A percentile compares a stretch with the other conserved stretches of the same genome.
Conservation (phyloP, 1,284 basidiomycete species). For the Caloboletus inedulis region DNA sequence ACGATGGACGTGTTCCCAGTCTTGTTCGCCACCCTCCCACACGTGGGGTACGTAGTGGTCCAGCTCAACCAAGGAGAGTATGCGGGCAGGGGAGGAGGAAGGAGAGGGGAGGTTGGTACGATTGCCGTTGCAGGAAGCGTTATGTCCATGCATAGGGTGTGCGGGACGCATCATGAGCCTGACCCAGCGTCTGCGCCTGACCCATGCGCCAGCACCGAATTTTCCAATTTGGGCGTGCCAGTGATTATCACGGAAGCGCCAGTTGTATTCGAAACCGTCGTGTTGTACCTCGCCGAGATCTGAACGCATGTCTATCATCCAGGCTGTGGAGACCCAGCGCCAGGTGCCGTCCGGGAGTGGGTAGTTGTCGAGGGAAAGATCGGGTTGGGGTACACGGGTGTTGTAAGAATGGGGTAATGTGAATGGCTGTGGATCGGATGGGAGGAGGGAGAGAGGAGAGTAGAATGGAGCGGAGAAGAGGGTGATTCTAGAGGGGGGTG, state of each 20-base stretch:
- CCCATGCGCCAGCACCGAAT: constrained; percentile 64
- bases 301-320: constrained; percentile 85
- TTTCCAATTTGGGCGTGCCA: constrained; percentile 63
- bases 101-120: constrained; percentile 6
- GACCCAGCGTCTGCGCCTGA: constrained; percentile 72
- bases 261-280: constrained; percentile 84
- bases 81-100: constrained; percentile 1
- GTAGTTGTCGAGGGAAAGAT: constrained; percentile 58
- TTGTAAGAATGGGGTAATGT: constrained; percentile 52
- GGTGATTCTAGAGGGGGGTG: constrained; percentile 48
- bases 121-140: background rate
- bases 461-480: constrained; percentile 73
- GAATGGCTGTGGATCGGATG: constrained; percentile 72
- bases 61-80: constrained; percentile 19
- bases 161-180: constrained; percentile 74
- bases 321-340: constrained; percentile 72
- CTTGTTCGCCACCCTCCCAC: constrained; percentile 46
- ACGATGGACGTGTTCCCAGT: constrained; percentile 60
- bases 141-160: constrained; percentile 13
- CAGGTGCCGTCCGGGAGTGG: constrained; percentile 79
- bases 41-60: constrained; percentile 37
- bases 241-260: constrained; percentile 58
- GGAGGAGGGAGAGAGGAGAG: constrained; percentile 65
- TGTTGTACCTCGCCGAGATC: constrained; percentile 69
- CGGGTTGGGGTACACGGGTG: constrained; percentile 44